Conservation (phyloP, 257 asterid genomes). For the Solanum etuberosum region DNA sequence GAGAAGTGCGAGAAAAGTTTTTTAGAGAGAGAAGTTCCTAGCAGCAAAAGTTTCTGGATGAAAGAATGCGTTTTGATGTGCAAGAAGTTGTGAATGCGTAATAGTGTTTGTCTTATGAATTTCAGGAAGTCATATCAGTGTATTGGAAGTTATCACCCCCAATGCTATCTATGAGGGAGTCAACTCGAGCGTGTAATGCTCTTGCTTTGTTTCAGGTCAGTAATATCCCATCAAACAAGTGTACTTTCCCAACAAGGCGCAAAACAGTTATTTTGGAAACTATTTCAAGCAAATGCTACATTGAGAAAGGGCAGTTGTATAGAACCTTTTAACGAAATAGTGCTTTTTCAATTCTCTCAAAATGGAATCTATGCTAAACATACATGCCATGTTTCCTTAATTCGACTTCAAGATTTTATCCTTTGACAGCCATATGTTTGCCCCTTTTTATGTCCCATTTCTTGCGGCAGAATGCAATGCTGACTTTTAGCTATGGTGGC, state of each 20-base stretch:
- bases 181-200: not conserved
- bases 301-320: too few species aligned
- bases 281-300: too few species aligned
- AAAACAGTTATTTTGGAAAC: not conserved
- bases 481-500: slow-evolving; percentile 28
- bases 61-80: not conserved
- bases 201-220: slow-evolving; percentile 6
- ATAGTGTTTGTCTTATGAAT: not conserved
- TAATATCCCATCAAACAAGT: not conserved
- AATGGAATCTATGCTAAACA: not conserved
- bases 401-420: slow-evolving; percentile 11
- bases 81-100: not conserved
- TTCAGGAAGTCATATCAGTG: not conserved
- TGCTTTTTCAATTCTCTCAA: not conserved
- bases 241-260: not conserved
- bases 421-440: slow-evolving; percentile 47
- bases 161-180: not conserved
- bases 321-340: not conserved
- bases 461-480: slow-evolving; percentile 36
- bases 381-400: too few species aligned
- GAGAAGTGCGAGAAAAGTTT: too few species aligned
- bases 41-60: not conserved
- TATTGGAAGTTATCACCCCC: not conserved
- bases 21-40: too few species aligned
- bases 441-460: slow-evolving; percentile 38